Conservation (phyloP, 139 green algal genomes). For the Chlamydomonas applanata region DNA sequence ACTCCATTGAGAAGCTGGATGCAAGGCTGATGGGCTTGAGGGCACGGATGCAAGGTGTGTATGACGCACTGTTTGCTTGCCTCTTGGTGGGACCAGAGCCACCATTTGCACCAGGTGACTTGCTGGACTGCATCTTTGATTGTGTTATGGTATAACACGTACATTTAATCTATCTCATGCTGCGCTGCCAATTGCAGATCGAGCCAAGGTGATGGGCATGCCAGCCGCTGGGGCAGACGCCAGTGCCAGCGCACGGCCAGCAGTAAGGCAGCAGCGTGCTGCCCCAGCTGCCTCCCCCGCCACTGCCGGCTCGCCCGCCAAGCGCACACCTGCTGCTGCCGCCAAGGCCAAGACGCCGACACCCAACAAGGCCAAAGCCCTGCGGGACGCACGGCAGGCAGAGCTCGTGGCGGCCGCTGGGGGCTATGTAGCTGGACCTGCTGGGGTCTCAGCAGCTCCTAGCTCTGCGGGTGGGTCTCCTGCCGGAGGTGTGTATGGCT, state of each 20-base stretch:
- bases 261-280: background rate
- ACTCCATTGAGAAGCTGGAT: conserved; percentile 42
- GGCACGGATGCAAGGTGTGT: background rate
- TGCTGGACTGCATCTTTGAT: too few species aligned
- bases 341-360: conserved; percentile 37
- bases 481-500: background rate
- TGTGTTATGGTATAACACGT: background rate
- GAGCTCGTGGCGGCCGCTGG: background rate
- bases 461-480: too few species aligned
- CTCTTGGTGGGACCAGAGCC: background rate
- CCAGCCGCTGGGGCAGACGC: background rate
- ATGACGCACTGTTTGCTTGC: background rate
- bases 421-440: background rate
- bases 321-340: background rate
- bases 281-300: too few species aligned
- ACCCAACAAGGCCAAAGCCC: conserved; percentile 39
- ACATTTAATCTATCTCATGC: background rate
- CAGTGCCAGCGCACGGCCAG: background rate
- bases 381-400: conserved; percentile 1
- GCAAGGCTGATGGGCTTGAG: conserved; percentile 13
- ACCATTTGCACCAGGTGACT: too few species aligned
- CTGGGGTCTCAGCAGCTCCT: background rate
- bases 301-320: background rate
- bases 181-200: too few species aligned
- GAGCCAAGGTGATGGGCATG: conserved; percentile 2